These are phyloP conservation scores for Xylariaceae sp. DNA, from an alignment of 2,329 filamentous ascomycete genomes.

Conservation along the genomic window DNA sequence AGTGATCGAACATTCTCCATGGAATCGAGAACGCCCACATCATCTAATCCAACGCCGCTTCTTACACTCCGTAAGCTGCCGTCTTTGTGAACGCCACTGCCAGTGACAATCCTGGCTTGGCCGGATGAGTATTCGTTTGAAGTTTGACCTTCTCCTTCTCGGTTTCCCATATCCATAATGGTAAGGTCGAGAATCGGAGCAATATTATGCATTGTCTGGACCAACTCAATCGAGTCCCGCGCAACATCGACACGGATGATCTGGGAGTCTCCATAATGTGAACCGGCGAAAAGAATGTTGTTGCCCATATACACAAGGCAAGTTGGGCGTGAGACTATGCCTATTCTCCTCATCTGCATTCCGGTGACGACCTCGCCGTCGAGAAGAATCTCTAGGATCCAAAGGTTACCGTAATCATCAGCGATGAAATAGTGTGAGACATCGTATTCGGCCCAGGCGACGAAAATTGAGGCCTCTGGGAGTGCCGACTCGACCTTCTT, in stretches of 20 bases:
- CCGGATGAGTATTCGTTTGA: slow-evolving; percentile 92
- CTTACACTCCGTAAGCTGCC: slow-evolving; percentile 85
- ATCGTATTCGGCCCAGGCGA: slow-evolving; percentile 87
- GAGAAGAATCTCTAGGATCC: slow-evolving; percentile 75
- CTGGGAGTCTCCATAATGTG: slow-evolving; percentile 89
- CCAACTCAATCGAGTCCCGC: slow-evolving; percentile 50
- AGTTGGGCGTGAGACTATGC: slow-evolving; percentile 68
- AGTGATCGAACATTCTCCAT: slow-evolving; percentile 70
- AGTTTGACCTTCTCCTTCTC: slow-evolving; percentile 67
- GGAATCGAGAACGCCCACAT: slow-evolving; percentile 76
- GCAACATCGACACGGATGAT: slow-evolving; percentile 49
- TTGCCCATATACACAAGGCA: slow-evolving; percentile 73
- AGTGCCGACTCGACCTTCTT: slow-evolving; percentile 62
- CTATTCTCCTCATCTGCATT: slow-evolving; percentile 66
- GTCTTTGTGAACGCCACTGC: slow-evolving; percentile 84
- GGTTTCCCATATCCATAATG: slow-evolving; percentile 92
- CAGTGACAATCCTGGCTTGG: slow-evolving; percentile 88
- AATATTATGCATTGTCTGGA: slow-evolving; percentile 79
- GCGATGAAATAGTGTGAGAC: slow-evolving; percentile 79
- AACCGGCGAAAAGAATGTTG: slow-evolving; percentile 77
- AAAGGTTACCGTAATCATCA: slow-evolving; percentile 84
- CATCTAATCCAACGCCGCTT: slow-evolving; percentile 89
- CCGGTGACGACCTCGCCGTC: slow-evolving; percentile 63
- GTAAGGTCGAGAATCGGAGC: slow-evolving; percentile 90
- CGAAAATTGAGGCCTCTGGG: slow-evolving; percentile 75